phyloP scores from a whole-genome alignment of 805 yeast genomes.

The Barnettozyma sp. region DNA sequence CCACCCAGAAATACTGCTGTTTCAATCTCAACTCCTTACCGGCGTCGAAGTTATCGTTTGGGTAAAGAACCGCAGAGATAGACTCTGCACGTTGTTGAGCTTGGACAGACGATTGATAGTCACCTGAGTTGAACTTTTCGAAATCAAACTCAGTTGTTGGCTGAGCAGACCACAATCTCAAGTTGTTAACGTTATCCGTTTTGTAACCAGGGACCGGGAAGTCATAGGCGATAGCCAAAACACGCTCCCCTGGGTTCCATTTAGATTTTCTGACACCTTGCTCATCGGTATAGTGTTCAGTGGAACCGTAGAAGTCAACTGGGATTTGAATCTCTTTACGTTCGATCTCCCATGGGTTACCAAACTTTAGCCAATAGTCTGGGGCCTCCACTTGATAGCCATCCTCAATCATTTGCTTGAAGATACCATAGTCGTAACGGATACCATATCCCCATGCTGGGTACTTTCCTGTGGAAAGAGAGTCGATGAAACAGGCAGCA shows the following conservation, averaged over 20 bases:
- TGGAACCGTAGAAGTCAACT: constrained; percentile 79
- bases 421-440: constrained; percentile 90
- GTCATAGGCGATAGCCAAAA: constrained; percentile 84
- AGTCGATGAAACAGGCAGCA: constrained; percentile 92
- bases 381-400: constrained; percentile 95
- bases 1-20: constrained; percentile 96
- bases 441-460: constrained; percentile 97
- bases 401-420: constrained; percentile 80
- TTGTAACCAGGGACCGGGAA: constrained; percentile 90
- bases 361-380: constrained; percentile 84
- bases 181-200: constrained; percentile 76
- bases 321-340: constrained; percentile 84
- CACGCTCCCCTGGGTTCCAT: constrained; percentile 89
- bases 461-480: constrained; percentile 76
- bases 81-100: constrained; percentile 88
- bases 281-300: constrained; percentile 37
- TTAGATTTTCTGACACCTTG: constrained; percentile 51
- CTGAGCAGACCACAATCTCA: constrained; percentile 83
- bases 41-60: constrained; percentile 85
- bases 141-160: constrained; percentile 92
- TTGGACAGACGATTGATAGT: constrained; percentile 74
- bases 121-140: constrained; percentile 85
- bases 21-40: constrained; percentile 90
- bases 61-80: constrained; percentile 86
- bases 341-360: constrained; percentile 92